A percentile compares a stretch with the other conserved stretches of the same genome.
Conservation (phyloP, 2,329 filamentous ascomycete genomes). For the Teratosphaeria destructans region DNA sequence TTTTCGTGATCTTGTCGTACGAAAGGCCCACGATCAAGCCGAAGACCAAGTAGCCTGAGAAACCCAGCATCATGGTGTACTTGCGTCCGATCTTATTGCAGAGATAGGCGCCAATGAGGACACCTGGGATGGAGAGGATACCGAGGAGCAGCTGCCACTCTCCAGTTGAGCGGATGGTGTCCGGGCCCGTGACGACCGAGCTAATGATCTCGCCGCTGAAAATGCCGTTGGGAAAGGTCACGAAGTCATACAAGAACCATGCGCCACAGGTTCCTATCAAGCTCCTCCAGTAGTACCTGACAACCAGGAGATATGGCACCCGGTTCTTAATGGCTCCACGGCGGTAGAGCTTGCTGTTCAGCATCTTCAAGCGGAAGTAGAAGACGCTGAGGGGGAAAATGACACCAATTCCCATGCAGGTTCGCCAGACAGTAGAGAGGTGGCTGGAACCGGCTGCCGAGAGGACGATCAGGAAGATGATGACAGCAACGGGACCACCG, state of each 20-base stretch:
- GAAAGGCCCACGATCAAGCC: constrained; percentile 43
- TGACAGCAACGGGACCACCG: constrained; percentile 14
- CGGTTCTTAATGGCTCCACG: constrained; percentile 43
- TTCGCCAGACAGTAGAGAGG: constrained; percentile 31
- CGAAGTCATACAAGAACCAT: constrained; percentile 45
- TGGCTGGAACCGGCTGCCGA: constrained; percentile 21
- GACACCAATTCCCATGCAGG: constrained; percentile 35
- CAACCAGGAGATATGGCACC: constrained; percentile 41
- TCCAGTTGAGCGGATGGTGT: constrained; percentile 32
- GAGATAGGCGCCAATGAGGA: constrained; percentile 40
- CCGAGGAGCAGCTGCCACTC: constrained; percentile 30
- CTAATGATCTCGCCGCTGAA: constrained; percentile 38
- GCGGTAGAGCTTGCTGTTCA: constrained; percentile 42
- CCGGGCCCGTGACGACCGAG: constrained; percentile 30
- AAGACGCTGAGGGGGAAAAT: constrained; percentile 40
- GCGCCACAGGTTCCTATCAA: constrained; percentile 45
- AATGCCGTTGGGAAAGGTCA: constrained; percentile 40
- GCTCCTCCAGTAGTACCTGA: constrained; percentile 46
- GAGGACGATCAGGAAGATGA: constrained; percentile 31
- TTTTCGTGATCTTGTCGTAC: constrained; percentile 34
- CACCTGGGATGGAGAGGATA: constrained; percentile 33
- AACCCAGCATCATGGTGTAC: constrained; percentile 43
- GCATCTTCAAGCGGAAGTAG: constrained; percentile 46
- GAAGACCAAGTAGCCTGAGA: constrained; percentile 41
- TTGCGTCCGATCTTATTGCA: constrained; percentile 41